Evolutionary conservation across 345 rosid species (phyloP).

Genomic region (Syzygium oleosum): DNA sequence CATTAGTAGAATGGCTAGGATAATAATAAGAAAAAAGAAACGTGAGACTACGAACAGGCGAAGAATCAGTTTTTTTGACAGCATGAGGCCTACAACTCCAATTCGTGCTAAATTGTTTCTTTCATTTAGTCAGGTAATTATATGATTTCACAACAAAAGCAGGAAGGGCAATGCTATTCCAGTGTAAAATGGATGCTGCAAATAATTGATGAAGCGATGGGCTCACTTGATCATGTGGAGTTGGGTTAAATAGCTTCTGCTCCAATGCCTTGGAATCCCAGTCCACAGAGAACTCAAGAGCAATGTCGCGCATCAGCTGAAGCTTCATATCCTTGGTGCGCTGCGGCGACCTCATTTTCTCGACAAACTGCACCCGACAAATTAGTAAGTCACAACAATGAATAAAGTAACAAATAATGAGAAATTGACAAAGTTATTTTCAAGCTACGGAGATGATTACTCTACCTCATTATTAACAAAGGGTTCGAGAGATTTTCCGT

Average conservation of each 20-base stretch:
- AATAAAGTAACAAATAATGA: background rate
- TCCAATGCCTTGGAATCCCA: conserved; percentile 70
- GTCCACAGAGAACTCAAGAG: conserved; percentile 42
- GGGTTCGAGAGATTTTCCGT: conserved; percentile 41
- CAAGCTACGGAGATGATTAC: background rate
- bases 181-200: background rate
- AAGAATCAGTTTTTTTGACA: background rate
- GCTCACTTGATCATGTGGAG: conserved; percentile 22
- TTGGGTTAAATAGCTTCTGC: conserved; percentile 38
- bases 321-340: conserved; percentile 58
- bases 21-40: background rate
- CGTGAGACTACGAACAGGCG: background rate
- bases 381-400: background rate
- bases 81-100: background rate
- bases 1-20: background rate
- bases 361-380: conserved; percentile 33
- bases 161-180: background rate
- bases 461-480: conserved; percentile 54
- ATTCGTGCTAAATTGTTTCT: background rate
- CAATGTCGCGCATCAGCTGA: conserved; percentile 45
- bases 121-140: background rate
- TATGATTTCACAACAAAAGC: background rate
- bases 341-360: conserved; percentile 31
- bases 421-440: background rate
- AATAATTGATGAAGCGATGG: background rate